phyloP scores from a whole-genome alignment of 2,329 filamentous ascomycete genomes.

The Dactylellina parvicollis region DNA sequence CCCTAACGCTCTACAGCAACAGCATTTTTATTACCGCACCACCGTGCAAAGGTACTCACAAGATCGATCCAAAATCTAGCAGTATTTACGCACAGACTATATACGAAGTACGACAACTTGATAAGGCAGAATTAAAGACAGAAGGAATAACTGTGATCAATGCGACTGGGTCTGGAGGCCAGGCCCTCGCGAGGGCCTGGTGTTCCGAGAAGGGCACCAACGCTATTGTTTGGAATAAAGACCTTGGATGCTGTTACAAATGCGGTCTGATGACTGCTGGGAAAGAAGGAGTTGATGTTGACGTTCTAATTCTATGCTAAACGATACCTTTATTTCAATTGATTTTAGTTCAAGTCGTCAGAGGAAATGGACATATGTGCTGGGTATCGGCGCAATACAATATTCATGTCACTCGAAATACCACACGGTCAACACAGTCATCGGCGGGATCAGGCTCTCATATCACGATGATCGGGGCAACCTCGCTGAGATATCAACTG shows the following conservation, averaged over 20 bases:
- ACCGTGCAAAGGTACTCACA: constrained; percentile 9
- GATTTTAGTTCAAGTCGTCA: no score
- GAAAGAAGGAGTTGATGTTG: constrained; percentile 20
- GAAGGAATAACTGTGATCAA: constrained; percentile 50
- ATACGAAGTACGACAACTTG: constrained; percentile 1
- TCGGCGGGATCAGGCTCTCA: background rate
- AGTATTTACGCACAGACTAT: constrained; percentile 24
- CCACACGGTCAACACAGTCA: constrained; percentile 24
- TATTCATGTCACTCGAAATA: no score
- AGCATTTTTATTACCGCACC: constrained; percentile 47
- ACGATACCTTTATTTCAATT: no score
- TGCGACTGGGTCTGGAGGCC: constrained; percentile 59
- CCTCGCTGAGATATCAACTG: background rate
- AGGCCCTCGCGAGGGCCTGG: constrained; percentile 63
- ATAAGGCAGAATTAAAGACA: constrained; percentile 32
- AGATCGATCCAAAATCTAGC: constrained; percentile 8
- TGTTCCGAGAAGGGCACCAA: constrained; percentile 62
- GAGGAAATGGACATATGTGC: no score
- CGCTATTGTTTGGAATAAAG: constrained; percentile 62
- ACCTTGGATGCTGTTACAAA: constrained; percentile 62
- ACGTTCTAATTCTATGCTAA: constrained; percentile 21
- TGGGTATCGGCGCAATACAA: no score
- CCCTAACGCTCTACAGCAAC: constrained; percentile 50
- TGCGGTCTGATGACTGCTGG: constrained; percentile 62
- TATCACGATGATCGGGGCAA: background rate